A percentile compares a stretch with the other conserved stretches of the same genome.
Conservation (phyloP, 2,329 filamentous ascomycete genomes). For the Fusarium sp. region DNA sequence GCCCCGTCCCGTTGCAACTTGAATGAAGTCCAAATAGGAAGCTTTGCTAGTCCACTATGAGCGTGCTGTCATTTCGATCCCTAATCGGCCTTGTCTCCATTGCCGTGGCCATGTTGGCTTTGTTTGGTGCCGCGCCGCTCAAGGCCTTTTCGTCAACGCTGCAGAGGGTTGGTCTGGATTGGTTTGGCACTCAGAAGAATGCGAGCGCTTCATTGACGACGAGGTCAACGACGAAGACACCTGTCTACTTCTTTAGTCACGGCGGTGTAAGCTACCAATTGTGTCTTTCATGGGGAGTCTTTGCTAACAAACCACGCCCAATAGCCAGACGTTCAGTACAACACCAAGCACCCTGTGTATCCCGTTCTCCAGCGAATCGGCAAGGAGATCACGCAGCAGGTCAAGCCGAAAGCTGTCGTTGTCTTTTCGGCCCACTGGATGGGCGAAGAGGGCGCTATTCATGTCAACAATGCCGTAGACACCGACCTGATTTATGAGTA, state of each 20-base stretch:
- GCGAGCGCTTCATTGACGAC: conserved; percentile 6
- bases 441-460: conserved; percentile 67
- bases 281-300: not conserved
- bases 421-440: conserved; percentile 88
- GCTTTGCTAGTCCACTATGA: conserved; percentile 35
- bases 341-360: conserved; percentile 79
- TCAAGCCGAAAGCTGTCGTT: conserved; percentile 80
- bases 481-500: conserved; percentile 80
- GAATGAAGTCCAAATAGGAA: not conserved
- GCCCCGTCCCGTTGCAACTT: conserved; percentile 1
- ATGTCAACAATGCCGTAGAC: conserved; percentile 77
- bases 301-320: conserved; percentile 1
- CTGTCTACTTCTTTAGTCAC: conserved; percentile 67
- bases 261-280: conserved; percentile 60
- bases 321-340: conserved; percentile 77
- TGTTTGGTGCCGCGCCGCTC: conserved; percentile 44
- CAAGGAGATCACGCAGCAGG: conserved; percentile 77
- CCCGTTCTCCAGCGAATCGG: conserved; percentile 76
- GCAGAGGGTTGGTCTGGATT: conserved; percentile 41
- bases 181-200: conserved; percentile 32
- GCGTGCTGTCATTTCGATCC: conserved; percentile 36
- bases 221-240: conserved; percentile 45
- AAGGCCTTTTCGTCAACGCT: conserved; percentile 42
- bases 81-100: conserved; percentile 43
- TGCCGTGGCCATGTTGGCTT: conserved; percentile 42